Conservation (phyloP, 345 rosid genomes). For the Populus pruinosa region DNA sequence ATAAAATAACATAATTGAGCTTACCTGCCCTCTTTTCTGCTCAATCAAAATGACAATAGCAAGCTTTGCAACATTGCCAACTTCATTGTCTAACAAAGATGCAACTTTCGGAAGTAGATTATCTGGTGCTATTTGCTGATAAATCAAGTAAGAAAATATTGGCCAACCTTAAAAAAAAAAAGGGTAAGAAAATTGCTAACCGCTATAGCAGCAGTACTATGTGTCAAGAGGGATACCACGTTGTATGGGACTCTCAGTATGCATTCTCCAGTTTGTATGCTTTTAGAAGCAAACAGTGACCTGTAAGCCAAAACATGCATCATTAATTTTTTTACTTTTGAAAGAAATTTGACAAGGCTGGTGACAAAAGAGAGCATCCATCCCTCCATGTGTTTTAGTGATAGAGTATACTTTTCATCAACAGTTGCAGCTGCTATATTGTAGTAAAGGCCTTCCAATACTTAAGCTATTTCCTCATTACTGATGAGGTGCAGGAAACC, state of each 20-base stretch:
- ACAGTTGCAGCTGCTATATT: too few relatives aligned
- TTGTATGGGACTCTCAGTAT: conserved; percentile 64
- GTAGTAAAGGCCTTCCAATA: too few relatives aligned
- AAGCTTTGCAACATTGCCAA: conserved; percentile 58
- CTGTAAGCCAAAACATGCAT: conserved; percentile 33
- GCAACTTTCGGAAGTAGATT: conserved; percentile 48
- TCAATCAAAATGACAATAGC: conserved; percentile 55
- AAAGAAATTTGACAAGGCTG: too few relatives aligned
- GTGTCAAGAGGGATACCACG: conserved; percentile 33
- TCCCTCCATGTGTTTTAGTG: not conserved
- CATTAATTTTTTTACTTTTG: not conserved
- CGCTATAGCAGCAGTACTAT: not conserved
- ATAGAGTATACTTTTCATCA: too few relatives aligned
- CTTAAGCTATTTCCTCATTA: too few relatives aligned
- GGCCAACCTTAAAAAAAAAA: not conserved
- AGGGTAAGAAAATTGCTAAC: not conserved
- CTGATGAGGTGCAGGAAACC: too few relatives aligned
- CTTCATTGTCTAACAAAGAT: conserved; percentile 36
- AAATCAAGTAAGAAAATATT: conserved; percentile 18
- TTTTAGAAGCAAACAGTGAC: conserved; percentile 57
- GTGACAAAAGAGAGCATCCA: not conserved
- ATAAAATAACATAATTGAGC: not conserved
- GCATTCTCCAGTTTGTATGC: conserved; percentile 61
- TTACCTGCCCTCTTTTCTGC: conserved; percentile 51
- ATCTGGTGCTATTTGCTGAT: conserved; percentile 68